Conservation (phyloP, 257 asterid species). For the Solanum rostratum region DNA sequence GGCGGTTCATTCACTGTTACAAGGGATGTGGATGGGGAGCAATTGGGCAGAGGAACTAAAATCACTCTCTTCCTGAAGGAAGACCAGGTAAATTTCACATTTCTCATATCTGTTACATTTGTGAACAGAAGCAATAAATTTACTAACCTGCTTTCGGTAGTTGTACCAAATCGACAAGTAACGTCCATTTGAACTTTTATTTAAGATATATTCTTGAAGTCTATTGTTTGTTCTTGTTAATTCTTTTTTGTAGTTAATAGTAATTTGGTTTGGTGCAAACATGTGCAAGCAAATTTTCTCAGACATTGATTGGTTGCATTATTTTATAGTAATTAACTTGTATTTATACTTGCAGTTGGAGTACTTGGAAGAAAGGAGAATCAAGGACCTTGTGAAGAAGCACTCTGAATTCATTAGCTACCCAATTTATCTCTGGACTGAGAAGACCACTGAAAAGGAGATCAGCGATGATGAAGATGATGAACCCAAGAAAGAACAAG, state of each 20-base stretch:
- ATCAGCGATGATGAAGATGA: slow-evolving; percentile 8
- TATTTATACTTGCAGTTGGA: slow-evolving; percentile 1
- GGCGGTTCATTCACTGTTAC: slow-evolving; percentile 9
- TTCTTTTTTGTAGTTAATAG: not conserved
- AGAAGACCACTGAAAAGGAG: slow-evolving; percentile 7
- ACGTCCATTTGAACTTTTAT: not conserved
- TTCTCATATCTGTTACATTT: not conserved
- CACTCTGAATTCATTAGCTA: slow-evolving; percentile 11
- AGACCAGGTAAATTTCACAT: not conserved
- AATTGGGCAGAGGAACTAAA: slow-evolving; percentile 11
- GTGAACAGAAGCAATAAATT: not conserved
- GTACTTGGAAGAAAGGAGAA: slow-evolving; percentile 6
- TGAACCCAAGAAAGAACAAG: slow-evolving; percentile 5
- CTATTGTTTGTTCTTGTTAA: not conserved
- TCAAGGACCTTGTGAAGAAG: slow-evolving; percentile 5
- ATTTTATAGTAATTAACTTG: not conserved
- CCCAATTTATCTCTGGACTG: slow-evolving; percentile 4
- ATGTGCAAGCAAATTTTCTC: not conserved
- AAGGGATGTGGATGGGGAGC: slow-evolving; percentile 1
- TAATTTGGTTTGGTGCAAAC: not conserved
- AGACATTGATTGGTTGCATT: not conserved
- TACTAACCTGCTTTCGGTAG: not conserved
- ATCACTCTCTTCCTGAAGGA: slow-evolving; percentile 6
- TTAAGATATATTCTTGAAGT: not conserved
- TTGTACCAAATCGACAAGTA: not conserved